phyloP scores from a whole-genome alignment of 345 rosid species.

The Angophora floribunda region DNA sequence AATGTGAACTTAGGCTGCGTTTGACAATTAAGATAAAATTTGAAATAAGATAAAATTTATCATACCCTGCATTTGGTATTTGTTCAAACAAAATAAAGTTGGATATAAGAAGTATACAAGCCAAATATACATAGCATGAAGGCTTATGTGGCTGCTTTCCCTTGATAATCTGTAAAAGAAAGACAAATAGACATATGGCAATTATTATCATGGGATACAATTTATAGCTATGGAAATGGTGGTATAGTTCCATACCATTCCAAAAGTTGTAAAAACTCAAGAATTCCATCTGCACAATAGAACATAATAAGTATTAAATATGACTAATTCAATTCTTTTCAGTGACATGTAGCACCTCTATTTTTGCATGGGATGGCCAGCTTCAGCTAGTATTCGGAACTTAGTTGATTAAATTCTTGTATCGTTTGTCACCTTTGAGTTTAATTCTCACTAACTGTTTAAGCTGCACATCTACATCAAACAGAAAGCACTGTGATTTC shows the following conservation, averaged over 20 bases:
- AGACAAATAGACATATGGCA: neutral
- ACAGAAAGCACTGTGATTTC: neutral
- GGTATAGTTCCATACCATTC: slow-evolving; percentile 38
- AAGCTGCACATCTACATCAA: neutral
- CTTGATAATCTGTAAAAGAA: slow-evolving; percentile 15
- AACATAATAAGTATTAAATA: neutral
- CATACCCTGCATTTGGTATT: no score
- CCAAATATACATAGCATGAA: slow-evolving; percentile 12
- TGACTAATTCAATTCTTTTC: neutral
- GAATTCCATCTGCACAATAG: slow-evolving; percentile 19
- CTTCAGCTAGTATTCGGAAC: neutral
- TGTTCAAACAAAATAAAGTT: no score
- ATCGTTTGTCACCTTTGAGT: neutral
- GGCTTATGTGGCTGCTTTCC: slow-evolving; percentile 13
- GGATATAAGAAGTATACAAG: no score
- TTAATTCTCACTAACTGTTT: neutral
- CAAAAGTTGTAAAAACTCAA: slow-evolving; percentile 46
- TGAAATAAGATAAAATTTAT: no score
- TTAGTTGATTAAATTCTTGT: neutral
- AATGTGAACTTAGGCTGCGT: no score
- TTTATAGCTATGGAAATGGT: neutral
- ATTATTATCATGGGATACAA: neutral
- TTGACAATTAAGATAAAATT: no score
- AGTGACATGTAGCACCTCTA: neutral
- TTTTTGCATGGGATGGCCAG: neutral